These are phyloP conservation scores for Aspergillus incahuasiensis DNA, from an alignment of 495 filamentous ascomycete species.

Conservation along the genomic window DNA sequence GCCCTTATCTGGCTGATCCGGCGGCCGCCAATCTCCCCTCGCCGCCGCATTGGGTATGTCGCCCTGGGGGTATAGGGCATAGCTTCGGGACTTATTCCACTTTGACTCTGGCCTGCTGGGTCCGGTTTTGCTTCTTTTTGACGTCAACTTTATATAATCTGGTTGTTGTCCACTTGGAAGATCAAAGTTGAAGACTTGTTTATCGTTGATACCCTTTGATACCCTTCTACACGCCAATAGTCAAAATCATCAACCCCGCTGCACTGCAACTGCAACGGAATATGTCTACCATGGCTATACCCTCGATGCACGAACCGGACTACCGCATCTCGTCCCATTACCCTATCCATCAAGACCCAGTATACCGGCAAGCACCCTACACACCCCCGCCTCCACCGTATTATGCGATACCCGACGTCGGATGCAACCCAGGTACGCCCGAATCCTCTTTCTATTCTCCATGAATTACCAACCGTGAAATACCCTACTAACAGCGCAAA, in stretches of 20 bases:
- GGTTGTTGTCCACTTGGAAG: no score
- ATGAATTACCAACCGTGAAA: no score
- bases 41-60: not conserved
- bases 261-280: not conserved
- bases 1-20: slow-evolving; percentile 3
- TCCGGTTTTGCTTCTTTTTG: slow-evolving; percentile 2
- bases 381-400: not conserved
- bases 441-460: no score
- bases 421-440: not conserved
- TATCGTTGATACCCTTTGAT: no score
- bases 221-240: not conserved
- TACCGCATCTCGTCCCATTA: not conserved
- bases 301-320: not conserved
- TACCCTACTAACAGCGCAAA: slow-evolving; percentile 1
- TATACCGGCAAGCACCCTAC: not conserved
- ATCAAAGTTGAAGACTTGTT: no score
- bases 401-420: not conserved
- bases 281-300: not conserved
- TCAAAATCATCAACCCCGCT: not conserved
- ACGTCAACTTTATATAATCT: not conserved
- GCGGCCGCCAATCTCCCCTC: not conserved
- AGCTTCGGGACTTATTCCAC: not conserved
- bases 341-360: not conserved
- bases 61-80: not conserved
- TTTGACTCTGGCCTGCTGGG: not conserved